These are phyloP conservation scores for Verbascum thapsus DNA, from an alignment of 257 asterid species.

Conservation along the genomic window DNA sequence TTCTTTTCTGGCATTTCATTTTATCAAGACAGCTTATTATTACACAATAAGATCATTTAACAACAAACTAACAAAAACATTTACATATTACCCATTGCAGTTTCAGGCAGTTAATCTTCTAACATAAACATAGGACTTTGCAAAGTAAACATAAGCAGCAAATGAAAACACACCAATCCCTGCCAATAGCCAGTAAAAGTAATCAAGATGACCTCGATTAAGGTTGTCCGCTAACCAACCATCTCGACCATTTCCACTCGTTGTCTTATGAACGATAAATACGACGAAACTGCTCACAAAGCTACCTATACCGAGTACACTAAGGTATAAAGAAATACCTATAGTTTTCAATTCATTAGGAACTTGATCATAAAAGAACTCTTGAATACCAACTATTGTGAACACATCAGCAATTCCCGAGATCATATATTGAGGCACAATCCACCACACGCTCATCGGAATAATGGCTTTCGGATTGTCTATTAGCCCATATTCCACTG, in stretches of 20 bases:
- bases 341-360: conserved; percentile 41
- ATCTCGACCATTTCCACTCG: conserved; percentile 21
- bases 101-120: background rate
- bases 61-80: no score
- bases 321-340: conserved; percentile 42
- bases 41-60: no score
- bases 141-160: conserved; percentile 26
- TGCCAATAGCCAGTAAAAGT: conserved; percentile 56
- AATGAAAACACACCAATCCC: conserved; percentile 31
- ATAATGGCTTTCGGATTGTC: conserved; percentile 34
- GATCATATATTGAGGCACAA: conserved; percentile 46
- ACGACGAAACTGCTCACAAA: conserved; percentile 44
- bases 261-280: conserved; percentile 32
- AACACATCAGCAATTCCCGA: conserved; percentile 43
- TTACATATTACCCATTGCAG: background rate
- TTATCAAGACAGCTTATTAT: no score
- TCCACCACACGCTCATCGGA: conserved; percentile 67
- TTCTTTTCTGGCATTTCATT: no score
- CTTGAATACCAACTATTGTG: conserved; percentile 45
- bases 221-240: conserved; percentile 56
- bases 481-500: conserved; percentile 33
- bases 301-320: conserved; percentile 46
- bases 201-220: conserved; percentile 52
- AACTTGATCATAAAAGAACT: conserved; percentile 53
- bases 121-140: conserved; percentile 36